Evolutionary conservation across 1,284 basidiomycete species (phyloP), one percentile per base, ranked within the genome.

Genomic region (Violaceomyces palustris): DNA sequence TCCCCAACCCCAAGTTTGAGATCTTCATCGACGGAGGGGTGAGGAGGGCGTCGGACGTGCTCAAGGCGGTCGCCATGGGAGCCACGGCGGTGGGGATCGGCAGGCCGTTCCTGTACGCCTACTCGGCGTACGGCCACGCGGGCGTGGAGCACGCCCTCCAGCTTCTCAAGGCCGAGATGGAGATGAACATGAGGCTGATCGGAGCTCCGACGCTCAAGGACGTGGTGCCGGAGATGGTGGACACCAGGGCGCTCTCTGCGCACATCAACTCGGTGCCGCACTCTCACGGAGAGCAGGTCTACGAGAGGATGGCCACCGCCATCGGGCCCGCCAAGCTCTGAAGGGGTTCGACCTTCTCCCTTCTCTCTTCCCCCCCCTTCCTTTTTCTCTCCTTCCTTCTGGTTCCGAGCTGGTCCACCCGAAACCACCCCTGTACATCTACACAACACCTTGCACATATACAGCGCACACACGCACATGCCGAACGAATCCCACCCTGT

Each of bases 21-120:
- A 87, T 96, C 21, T 92, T 88, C 66, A 83, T 93, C 43, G 91
- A 96, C 71, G 91, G 91, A 12, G 91, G 89, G 5, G 78, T 90
- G 31, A 78, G 80, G 37, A 80, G 91, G 30, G 91, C 90, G n/a
- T 50, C 64, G 28, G 72, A 72, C 73, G 83, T 93, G 3, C 76
- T 96, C 42, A 96, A 96, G 74, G 89, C 90, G 0, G 75, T 94
- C 1, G 92, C 88, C 56, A 78, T 96, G 21, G 92, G 91, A n/a
- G 92, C 91, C 1, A 85, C 78, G 49, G 89, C 87, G 5, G 89
- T 94, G 6, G 91, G 92, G 1, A 78, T 96, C 26, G 91, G 91
- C 0, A 80, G 91, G 17, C 81, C 86, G 0, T 91, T 93, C 78
- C 78, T 94, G 9, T 92, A 87, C 65, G 88, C 87, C 3, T 88